Evolutionary conservation across 352 stramenopile genomes (phyloP), one percentile per base, ranked within the genome.

Genomic region (Phytophthora pisi): DNA sequence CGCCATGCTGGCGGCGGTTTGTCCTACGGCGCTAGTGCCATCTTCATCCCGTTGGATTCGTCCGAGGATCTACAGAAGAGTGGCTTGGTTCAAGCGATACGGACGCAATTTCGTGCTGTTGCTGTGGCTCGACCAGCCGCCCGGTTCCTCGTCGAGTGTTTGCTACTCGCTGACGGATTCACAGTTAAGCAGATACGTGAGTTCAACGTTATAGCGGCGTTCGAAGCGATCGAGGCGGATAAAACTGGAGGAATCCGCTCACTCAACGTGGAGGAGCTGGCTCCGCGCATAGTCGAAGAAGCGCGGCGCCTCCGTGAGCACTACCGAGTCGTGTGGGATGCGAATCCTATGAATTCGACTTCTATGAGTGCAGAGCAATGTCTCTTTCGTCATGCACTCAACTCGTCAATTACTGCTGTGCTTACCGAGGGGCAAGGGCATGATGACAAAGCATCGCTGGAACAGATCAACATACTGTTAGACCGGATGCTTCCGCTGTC

Each of bases 21-120:
- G 13, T 52, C 54, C 1, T 56, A 65, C 20, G 47, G 65, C n/a
- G 49, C 61, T 24, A 70, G 66, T 34, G 68, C 54, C 1, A 57
- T 86, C 36, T 74, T 84, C 31, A 58, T 79, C 5, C 68, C 76
- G 5, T 65, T 86, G 5, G 15, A 42, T 4, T 71, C 72, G 31
- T 30, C 10, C 9, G n/a, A 34, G 0, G 40, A 52, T 26, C 24
- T 79, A 13, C 16, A 51, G 1, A 36, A 10, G 1, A 80, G 70
- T 7, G 50, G 58, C 0, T 53, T 82, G 18, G 18, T 81, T 3
- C 52, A 57, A 11, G 75, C 78, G 5, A 61, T 82, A 40, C 58
- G 64, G 16, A 72, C 66, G 5, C 62, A 70, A 15, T 82, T 84
- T 31, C 68, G 70, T 9, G 38, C 78, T 30, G 43, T 82, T 15